Conservation (phyloP, 345 rosid genomes). For the Brassica rapa region DNA sequence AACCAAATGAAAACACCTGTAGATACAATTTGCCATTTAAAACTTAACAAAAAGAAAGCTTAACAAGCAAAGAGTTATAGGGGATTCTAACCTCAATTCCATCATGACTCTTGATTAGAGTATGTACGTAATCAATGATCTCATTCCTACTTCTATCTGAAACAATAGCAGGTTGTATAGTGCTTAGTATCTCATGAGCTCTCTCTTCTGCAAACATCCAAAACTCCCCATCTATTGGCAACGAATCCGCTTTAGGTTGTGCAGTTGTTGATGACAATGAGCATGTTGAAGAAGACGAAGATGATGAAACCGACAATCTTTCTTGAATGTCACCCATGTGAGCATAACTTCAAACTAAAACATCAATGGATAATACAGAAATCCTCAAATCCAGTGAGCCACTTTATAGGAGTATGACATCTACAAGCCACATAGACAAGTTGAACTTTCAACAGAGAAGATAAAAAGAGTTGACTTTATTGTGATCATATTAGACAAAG, state of each 20-base stretch:
- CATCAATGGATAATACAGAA: constrained; percentile 21
- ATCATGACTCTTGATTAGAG: constrained; percentile 54
- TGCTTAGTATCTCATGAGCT: constrained; percentile 65
- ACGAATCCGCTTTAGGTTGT: constrained; percentile 37
- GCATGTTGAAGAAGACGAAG: constrained; percentile 48
- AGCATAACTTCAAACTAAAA: constrained; percentile 34
- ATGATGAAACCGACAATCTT: constrained; percentile 48
- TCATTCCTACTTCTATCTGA: constrained; percentile 70
- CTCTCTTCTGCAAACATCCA: constrained; percentile 81
- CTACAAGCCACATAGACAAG: constrained; percentile 19
- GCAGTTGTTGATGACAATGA: constrained; percentile 43
- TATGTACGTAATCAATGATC: constrained; percentile 57
- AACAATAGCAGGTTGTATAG: constrained; percentile 61
- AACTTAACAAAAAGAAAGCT: constrained; percentile 2
- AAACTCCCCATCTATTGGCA: constrained; percentile 54
- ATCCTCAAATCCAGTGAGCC: constrained; percentile 15
- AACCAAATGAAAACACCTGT: constrained; percentile 76
- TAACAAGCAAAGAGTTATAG: neutral
- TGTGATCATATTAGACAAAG: neutral
- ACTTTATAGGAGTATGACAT: constrained; percentile 17
- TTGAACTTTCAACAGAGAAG: neutral
- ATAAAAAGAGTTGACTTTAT: neutral
- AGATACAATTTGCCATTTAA: neutral
- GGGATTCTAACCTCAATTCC: constrained; percentile 65
- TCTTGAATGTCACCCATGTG: constrained; percentile 64